Percentiles rank a stretch among this genome's conserved stretches.
These are phyloP conservation scores for Eucalyptus grandis DNA, from an alignment of 345 rosid species.

Conservation along the genomic window DNA sequence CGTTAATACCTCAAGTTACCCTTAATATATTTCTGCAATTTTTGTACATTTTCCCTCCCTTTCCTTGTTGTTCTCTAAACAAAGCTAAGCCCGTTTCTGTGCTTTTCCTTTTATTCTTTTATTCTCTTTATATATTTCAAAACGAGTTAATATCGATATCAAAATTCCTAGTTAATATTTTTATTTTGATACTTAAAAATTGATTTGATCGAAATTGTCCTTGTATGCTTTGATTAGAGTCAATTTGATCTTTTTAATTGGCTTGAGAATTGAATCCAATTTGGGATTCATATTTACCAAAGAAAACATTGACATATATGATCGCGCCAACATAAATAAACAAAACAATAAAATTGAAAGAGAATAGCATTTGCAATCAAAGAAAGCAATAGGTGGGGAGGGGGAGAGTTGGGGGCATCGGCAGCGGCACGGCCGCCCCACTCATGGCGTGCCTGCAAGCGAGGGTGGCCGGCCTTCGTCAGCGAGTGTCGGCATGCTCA, in stretches of 20 bases:
- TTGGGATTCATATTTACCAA: neutral
- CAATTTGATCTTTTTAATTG: neutral
- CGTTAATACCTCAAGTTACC: neutral
- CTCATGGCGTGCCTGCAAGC: neutral
- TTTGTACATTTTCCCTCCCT: neutral
- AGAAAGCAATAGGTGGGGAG: neutral
- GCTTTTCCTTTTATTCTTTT: neutral
- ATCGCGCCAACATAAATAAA: neutral
- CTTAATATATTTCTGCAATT: neutral
- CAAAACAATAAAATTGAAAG: neutral
- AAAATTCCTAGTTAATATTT: neutral
- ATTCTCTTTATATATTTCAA: neutral
- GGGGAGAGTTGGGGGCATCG: neutral
- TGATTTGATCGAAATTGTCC: neutral
- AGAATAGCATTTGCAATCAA: neutral
- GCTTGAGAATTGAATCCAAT: neutral
- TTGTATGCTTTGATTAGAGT: neutral
- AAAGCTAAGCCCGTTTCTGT: neutral
- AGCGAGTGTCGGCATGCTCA: neutral
- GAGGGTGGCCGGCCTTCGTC: neutral
- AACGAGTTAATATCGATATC: too few species aligned
- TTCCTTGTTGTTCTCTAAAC: neutral
- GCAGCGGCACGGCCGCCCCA: neutral
- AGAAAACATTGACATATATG: neutral
- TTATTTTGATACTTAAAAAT: neutral